Percentiles rank a stretch among this genome's conserved stretches.
Evolutionary conservation across 2,329 filamentous ascomycete species (phyloP).

Genomic region (Setomelanomma holmii): DNA sequence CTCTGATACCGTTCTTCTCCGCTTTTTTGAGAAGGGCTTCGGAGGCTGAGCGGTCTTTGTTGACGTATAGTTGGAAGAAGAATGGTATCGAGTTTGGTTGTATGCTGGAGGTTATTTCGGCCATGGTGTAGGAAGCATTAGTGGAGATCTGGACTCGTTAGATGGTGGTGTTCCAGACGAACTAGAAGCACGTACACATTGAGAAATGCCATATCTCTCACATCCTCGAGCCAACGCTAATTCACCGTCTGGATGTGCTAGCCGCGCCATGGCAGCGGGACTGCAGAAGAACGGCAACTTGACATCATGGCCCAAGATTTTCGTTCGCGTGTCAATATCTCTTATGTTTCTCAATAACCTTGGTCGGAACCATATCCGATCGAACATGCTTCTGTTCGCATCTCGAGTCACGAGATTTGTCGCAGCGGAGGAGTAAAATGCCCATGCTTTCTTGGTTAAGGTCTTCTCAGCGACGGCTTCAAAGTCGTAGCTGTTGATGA

Average conservation of each 20-base stretch:
- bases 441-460: constrained; percentile 51
- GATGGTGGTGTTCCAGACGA: no score
- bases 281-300: constrained; percentile 38
- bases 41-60: constrained; percentile 17
- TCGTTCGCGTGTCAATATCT: constrained; percentile 16
- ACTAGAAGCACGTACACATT: constrained; percentile 27
- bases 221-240: constrained; percentile 34
- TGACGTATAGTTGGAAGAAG: constrained; percentile 40
- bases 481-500: constrained; percentile 54
- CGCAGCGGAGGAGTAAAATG: constrained; percentile 58
- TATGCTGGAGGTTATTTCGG: constrained; percentile 26
- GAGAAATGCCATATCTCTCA: constrained; percentile 32
- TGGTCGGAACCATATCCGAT: constrained; percentile 57
- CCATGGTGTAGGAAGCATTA: constrained; percentile 32
- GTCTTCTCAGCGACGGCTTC: constrained; percentile 49
- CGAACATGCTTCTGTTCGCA: constrained; percentile 52
- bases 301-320: constrained; percentile 27
- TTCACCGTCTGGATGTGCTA: constrained; percentile 41
- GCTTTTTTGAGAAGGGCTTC: constrained; percentile 25
- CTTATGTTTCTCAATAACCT: constrained; percentile 53
- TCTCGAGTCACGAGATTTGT: constrained; percentile 58
- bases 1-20: constrained; percentile 18
- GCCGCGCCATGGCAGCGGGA: constrained; percentile 36
- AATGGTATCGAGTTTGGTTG: constrained; percentile 12
- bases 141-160: constrained; percentile 22